Evolutionary conservation across 129 eudicot genomes (phyloP), one percentile per base, ranked within the genome.

Genomic region (Helianthus tuberosus): DNA sequence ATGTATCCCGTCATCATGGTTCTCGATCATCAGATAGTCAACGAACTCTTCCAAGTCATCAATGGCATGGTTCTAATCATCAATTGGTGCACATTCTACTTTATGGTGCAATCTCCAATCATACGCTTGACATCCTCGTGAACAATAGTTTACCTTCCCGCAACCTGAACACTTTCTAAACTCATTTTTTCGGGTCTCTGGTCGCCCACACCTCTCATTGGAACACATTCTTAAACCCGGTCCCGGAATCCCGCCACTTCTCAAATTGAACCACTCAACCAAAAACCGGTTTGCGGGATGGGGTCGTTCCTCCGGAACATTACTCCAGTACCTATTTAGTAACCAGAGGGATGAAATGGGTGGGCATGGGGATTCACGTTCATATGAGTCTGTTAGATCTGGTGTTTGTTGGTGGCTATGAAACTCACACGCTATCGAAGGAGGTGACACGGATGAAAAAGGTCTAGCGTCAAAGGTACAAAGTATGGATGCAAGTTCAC

Each of bases 61-160:
- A 47, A 73, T 58, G 3, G 74, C 72, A 51, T 75, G 77, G 58
- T 77, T 41, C 77, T 81, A 75, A 76, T 35, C 78, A 5, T 79
- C 78, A 69, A 74, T 63, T 20, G 86, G 84, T 11, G 82, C 80
- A 59, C 91, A 86, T 52, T 83, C 84, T 68, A 67, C 78, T 85
- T 76, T 81, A n/a, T 87, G 92, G 72, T 78, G 75, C 82, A 75
- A 55, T 67, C 84, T 84, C 92, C 92, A 87, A 59, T 87, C 92
- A 72, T 79, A 79, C 51, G 87, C 89, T 72, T 87, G 92, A 60
- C 92, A 87, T 63, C 84, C 91, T 48, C 91, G 84, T 51, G 91
- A 87, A 79, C 91, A 87, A 69, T 87, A 87, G 70, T 79, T 82
- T 61, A 79, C 85, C 51, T 69, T 73, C 27, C 83, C 87, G 54